Evolutionary conservation across 2,329 filamentous ascomycete species (phyloP).

Genomic region (Paraconiothyrium sp.): DNA sequence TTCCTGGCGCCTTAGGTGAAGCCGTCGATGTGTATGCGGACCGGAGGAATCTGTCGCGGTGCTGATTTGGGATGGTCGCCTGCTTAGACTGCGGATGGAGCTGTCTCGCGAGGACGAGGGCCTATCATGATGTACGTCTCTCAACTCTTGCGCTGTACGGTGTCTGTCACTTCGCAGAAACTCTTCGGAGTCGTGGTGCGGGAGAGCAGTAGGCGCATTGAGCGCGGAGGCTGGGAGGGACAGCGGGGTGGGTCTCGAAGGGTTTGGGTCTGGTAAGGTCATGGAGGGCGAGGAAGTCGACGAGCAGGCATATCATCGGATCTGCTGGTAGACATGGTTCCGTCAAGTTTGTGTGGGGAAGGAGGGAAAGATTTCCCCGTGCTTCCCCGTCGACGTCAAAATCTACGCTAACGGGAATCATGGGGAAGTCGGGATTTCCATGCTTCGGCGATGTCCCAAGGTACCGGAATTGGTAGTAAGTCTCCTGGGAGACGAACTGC

Average conservation of each 20-base stretch:
- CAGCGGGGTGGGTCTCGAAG: constrained; percentile 21
- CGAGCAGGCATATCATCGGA: neutral
- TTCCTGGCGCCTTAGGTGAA: constrained; percentile 24
- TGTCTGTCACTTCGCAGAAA: constrained; percentile 23
- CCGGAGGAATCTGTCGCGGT: constrained; percentile 25
- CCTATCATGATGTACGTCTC: constrained; percentile 13
- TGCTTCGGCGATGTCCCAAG: neutral
- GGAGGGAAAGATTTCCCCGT: neutral
- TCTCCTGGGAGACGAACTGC: neutral
- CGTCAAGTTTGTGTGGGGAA: neutral
- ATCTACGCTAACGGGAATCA: neutral
- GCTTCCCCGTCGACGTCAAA: neutral
- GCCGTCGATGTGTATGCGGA: constrained; percentile 10
- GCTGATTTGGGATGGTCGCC: constrained; percentile 19
- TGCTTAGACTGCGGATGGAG: constrained; percentile 4
- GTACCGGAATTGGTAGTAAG: neutral
- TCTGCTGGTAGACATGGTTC: neutral
- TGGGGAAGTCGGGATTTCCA: neutral
- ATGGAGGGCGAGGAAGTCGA: constrained; percentile 10
- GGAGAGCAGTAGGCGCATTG: constrained; percentile 11
- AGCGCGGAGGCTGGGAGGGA: constrained; percentile 39
- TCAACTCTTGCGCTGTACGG: constrained; percentile 30
- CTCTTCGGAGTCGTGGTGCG: constrained; percentile 32
- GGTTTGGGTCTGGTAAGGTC: constrained; percentile 16
- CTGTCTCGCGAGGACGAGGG: constrained; percentile 6